These are phyloP conservation scores for Solanum infundibuliforme DNA, from an alignment of 257 asterid genomes.

Conservation along the genomic window DNA sequence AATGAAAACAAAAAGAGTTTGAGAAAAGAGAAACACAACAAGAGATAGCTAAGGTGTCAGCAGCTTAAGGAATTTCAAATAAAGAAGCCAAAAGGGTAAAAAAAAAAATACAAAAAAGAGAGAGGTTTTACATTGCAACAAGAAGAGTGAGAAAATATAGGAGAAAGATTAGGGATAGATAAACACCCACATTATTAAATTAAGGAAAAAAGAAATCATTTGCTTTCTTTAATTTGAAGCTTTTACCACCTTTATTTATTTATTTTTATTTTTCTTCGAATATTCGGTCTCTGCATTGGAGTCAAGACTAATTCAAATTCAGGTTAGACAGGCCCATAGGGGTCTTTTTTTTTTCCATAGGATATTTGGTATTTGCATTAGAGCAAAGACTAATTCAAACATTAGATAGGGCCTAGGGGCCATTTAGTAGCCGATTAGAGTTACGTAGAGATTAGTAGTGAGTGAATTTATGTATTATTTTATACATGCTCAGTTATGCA, in stretches of 20 bases:
- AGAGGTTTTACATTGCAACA: slow-evolving; percentile 18
- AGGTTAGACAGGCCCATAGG: too few species aligned
- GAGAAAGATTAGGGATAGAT: slow-evolving; percentile 26
- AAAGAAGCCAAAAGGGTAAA: slow-evolving; percentile 7
- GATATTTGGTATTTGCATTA: neutral
- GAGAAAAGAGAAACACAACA: slow-evolving; percentile 10
- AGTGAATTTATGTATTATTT: too few species aligned
- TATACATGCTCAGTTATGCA: neutral
- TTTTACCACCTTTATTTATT: neutral
- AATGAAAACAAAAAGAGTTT: neutral
- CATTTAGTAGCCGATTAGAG: neutral
- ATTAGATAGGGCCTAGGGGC: neutral
- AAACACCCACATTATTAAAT: slow-evolving; percentile 13
- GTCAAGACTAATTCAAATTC: neutral
- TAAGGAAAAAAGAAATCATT: neutral
- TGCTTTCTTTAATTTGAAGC: neutral
- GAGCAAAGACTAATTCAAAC: neutral
- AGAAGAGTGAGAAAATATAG: slow-evolving; percentile 18
- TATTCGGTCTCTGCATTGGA: accelerated
- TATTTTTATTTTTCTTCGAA: neutral
- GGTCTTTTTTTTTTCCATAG: too few species aligned
- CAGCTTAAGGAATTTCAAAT: slow-evolving; percentile 1
- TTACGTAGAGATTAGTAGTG: neutral
- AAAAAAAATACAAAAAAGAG: neutral
- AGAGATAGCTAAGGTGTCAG: slow-evolving; percentile 6